Evolutionary conservation across 768 basidiomycete genomes (phyloP), one percentile per base, ranked within the genome.

Genomic region (Hysterangium stoloniferum): DNA sequence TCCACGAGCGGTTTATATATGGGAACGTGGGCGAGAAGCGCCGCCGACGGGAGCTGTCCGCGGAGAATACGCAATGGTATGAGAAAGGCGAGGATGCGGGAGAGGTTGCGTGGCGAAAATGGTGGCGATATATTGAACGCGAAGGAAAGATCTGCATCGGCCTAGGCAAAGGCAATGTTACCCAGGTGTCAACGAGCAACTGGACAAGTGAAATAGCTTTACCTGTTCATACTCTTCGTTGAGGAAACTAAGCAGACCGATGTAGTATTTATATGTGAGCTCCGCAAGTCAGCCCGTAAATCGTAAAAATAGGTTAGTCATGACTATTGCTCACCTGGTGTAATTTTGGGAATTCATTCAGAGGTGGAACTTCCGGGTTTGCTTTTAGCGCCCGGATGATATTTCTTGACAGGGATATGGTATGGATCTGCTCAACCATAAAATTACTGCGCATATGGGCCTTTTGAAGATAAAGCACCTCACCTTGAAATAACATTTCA

Each of bases 401-500:
- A 59, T 91, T 97, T 67, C 90, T 91, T 17, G 91, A 84, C 13
- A 98, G 71, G 1, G 90, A 88, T 64, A 96, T 94, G 51, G 86
- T 78, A 66, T 89, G 88, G 44, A 97, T 80, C 94, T 95, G 59
- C 1, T 28, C 24, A 45, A 46, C 32, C 1, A 33, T 22, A 45
- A 48, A 12, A 12, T 28, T 41, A n/a, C 15, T 11, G 3, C 44
- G 28, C 9, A 44, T 22, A 17, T 20, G 34, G 22, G 12, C 4
- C 45, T 7, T 15, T 44, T 27, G 8, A 36, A 25, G 33, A 29
- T 7, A 48, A 48, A 46, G 47, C 35, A 41, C 19, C 33, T 37
- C 66, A 81, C 94, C 58, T 84, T 82, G 74, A 98, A 97, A 69
- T 98, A 98, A 42, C 82, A 86, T 65, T 98, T 98, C 65, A 99